phyloP scores from a whole-genome alignment of 768 basidiomycete species.

The Pisolithus sp. region DNA sequence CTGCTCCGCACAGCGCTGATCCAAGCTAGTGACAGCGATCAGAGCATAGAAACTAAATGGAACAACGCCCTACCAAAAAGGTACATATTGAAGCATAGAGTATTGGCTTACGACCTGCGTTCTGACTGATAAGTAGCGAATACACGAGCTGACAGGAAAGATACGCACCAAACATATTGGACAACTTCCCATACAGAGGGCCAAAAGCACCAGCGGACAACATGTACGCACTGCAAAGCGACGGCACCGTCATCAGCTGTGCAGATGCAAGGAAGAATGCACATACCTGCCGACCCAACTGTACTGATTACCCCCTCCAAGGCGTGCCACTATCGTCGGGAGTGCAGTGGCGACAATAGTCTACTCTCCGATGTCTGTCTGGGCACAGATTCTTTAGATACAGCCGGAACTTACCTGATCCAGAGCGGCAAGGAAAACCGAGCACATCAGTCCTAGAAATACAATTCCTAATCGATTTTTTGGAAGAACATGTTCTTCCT shows the following conservation, averaged over 20 bases:
- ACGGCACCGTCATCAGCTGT: not conserved
- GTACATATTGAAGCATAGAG: slow-evolving; percentile 57
- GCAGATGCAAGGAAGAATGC: not conserved
- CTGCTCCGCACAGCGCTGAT: slow-evolving; percentile 76
- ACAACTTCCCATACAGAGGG: slow-evolving; percentile 75
- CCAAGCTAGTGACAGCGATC: slow-evolving; percentile 44
- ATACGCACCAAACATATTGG: slow-evolving; percentile 43
- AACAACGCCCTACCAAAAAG: slow-evolving; percentile 50
- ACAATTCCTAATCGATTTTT: slow-evolving; percentile 38
- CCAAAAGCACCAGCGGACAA: slow-evolving; percentile 60
- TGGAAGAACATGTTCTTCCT: slow-evolving; percentile 38
- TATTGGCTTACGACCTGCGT: slow-evolving; percentile 58
- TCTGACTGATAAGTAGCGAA: slow-evolving; percentile 14
- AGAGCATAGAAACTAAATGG: not conserved
- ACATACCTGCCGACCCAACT: slow-evolving; percentile 69
- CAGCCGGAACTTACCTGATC: slow-evolving; percentile 43
- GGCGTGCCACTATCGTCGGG: slow-evolving; percentile 61
- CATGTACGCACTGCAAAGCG: slow-evolving; percentile 59
- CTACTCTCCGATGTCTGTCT: slow-evolving; percentile 21
- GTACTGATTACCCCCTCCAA: slow-evolving; percentile 58
- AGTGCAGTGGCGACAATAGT: slow-evolving; percentile 72
- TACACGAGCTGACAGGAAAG: slow-evolving; percentile 12
- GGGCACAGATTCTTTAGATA: not conserved
- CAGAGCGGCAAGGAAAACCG: slow-evolving; percentile 39
- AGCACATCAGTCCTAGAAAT: slow-evolving; percentile 38